A percentile compares a stretch with the other conserved stretches of the same genome.
Conservation (phyloP, 257 asterid species). For the Solanum neorickii region DNA sequence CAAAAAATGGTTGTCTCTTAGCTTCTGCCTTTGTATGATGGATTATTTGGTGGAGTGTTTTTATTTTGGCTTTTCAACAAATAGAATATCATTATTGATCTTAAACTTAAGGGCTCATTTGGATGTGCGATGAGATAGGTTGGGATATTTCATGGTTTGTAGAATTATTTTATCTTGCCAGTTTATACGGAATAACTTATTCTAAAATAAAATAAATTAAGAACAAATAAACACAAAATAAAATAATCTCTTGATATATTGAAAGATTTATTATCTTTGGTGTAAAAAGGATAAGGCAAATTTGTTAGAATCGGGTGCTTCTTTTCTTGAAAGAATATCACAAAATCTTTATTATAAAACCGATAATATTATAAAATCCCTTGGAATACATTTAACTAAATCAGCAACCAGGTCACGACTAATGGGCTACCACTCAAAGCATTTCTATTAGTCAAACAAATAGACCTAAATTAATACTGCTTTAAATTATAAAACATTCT, state of each 20-base stretch:
- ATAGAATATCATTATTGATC: too few relatives aligned
- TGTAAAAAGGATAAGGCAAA: neutral
- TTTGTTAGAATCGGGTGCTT: neutral
- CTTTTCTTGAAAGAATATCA: neutral
- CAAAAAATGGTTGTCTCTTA: neutral
- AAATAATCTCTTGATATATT: too few relatives aligned
- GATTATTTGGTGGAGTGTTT: neutral
- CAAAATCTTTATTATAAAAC: neutral
- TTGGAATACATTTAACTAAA: neutral
- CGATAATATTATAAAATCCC: neutral
- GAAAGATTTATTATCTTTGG: neutral
- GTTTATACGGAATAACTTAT: neutral
- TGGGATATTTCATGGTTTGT: fast-evolving
- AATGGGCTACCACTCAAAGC: neutral
- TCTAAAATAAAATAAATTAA: too few relatives aligned
- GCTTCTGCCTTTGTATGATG: neutral
- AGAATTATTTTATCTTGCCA: too few relatives aligned
- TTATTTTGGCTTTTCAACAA: neutral
- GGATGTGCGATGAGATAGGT: neutral
- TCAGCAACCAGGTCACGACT: neutral
- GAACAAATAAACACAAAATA: too few relatives aligned
- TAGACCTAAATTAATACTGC: fast-evolving
- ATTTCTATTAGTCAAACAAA: neutral
- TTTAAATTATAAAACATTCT: neutral
- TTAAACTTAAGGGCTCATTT: too few relatives aligned